These are phyloP conservation scores for Blepharisma undulans DNA, from an alignment of 169 alveolate species.

Conservation along the genomic window DNA sequence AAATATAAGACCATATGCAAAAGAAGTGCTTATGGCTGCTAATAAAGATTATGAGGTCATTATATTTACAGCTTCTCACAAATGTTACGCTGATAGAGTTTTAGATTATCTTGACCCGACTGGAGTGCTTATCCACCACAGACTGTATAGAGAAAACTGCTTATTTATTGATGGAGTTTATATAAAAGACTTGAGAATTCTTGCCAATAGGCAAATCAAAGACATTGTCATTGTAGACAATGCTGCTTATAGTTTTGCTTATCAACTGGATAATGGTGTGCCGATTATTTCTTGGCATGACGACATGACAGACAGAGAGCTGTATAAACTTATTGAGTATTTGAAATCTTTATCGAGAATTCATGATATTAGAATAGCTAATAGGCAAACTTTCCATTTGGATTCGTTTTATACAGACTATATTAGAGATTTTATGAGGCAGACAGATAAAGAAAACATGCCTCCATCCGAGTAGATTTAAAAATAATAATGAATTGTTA, in stretches of 20 bases:
- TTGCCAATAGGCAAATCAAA: conserved; percentile 55
- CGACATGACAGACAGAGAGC: conserved; percentile 62
- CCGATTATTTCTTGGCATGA: conserved; percentile 71
- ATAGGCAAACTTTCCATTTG: conserved; percentile 21
- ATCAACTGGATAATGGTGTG: conserved; percentile 62
- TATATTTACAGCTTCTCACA: conserved; percentile 81
- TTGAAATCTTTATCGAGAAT: not conserved
- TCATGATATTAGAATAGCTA: conserved; percentile 7
- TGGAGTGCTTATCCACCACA: conserved; percentile 68
- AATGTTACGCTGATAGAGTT: conserved; percentile 81
- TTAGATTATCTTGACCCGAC: conserved; percentile 79
- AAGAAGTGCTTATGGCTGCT: conserved; percentile 63
- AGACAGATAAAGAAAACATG: conserved; percentile 24
- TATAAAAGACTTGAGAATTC: conserved; percentile 70
- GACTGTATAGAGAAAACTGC: conserved; percentile 77
- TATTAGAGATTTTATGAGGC: conserved; percentile 12
- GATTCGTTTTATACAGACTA: conserved; percentile 28
- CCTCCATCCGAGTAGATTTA: not conserved
- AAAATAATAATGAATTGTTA: too few relatives aligned
- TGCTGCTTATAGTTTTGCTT: conserved; percentile 61
- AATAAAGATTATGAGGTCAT: conserved; percentile 74
- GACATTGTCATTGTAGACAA: conserved; percentile 67
- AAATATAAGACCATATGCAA: conserved; percentile 82
- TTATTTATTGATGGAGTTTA: conserved; percentile 61
- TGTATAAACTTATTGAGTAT: conserved; percentile 29